phyloP scores from a whole-genome alignment of 2,329 filamentous ascomycete genomes.

The Aureobasidium sp. region DNA sequence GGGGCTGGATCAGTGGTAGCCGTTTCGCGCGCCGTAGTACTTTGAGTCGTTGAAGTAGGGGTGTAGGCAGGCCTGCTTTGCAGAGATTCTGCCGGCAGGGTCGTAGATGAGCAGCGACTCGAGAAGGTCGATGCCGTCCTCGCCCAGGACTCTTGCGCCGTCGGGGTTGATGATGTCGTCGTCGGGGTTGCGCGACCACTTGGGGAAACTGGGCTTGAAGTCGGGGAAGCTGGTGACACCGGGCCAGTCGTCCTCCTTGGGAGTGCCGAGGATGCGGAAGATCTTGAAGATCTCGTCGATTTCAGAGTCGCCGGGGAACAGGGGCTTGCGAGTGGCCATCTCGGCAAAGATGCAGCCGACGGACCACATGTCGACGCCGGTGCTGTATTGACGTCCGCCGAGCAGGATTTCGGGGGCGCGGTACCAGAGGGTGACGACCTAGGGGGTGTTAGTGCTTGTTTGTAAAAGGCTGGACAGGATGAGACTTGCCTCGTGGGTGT shows the following conservation, averaged over 20 bases:
- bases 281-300: conserved; percentile 95
- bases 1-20: conserved; percentile 19
- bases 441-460: conserved; percentile 7
- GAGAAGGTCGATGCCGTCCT: conserved; percentile 61
- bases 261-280: conserved; percentile 77
- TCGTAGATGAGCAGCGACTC: conserved; percentile 76
- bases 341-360: conserved; percentile 92
- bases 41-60: conserved; percentile 58
- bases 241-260: conserved; percentile 75
- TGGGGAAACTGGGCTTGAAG: conserved; percentile 87
- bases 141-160: conserved; percentile 52
- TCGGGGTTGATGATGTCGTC: conserved; percentile 58
- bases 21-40: conserved; percentile 20
- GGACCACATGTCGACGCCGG: conserved; percentile 94
- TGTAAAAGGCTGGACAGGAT: not conserved
- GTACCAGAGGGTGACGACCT: conserved; percentile 91
- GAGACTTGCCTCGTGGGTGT: conserved; percentile 68
- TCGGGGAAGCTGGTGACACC: conserved; percentile 92
- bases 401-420: conserved; percentile 84
- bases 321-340: conserved; percentile 89
- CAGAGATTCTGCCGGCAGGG: conserved; percentile 77
- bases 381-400: conserved; percentile 85
- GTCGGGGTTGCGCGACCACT: conserved; percentile 70
- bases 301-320: conserved; percentile 88
- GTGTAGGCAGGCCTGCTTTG: conserved; percentile 79